Evolutionary conservation across 805 yeast species (phyloP), one percentile per base, ranked within the genome.

Genomic region (Kuraishia ogatae): DNA sequence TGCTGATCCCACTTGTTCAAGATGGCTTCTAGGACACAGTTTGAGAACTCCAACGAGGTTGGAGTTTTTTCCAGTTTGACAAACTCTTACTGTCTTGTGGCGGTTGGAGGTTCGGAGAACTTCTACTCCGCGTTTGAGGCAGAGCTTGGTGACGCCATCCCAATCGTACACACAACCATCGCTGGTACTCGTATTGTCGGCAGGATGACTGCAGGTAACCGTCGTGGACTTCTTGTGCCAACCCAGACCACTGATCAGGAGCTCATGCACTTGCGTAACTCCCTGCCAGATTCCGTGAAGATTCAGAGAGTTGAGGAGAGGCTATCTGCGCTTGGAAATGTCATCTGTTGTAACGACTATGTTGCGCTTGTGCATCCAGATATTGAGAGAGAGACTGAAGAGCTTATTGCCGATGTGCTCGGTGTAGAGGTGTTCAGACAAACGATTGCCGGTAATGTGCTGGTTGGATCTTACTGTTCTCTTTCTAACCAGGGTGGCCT

Each of bases 371-470:
- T 94, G 54, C 99, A 94, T 73, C 99, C 99, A 53, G 99, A 94
- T 76, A 90, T 94, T 61, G 99, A 94, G 78, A 86, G 99, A 70
- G 99, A 94, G 74, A 94, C 99, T 54, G 99, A 94, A 76, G 99
- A 94, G 76, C 77, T 94, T 64, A 94, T 94, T 68, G 96, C 98
- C 50, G 99, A 94, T 72, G 97, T 92, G 17, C 80, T 94, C 57
- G 99, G 99, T 58, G 99, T 94, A 54, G 99, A 94, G 75, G 99
- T 94, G 50, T 94, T 94, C 81, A 87, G 98, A 77, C 99, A 94
- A 74, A 94, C 99, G 51, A 92, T 94, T 64, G 97, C 99, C 15
- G 97, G 97, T 63, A 93, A 94, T 72, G 97, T 94, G 56, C 80
- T 94, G 58, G 99, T 94, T 54, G 99, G 99, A 56, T 88, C 97